Percentiles rank a stretch among this genome's conserved stretches.
Conservation (phyloP, 148 eudicot genomes). For the Arbutus unedo region DNA sequence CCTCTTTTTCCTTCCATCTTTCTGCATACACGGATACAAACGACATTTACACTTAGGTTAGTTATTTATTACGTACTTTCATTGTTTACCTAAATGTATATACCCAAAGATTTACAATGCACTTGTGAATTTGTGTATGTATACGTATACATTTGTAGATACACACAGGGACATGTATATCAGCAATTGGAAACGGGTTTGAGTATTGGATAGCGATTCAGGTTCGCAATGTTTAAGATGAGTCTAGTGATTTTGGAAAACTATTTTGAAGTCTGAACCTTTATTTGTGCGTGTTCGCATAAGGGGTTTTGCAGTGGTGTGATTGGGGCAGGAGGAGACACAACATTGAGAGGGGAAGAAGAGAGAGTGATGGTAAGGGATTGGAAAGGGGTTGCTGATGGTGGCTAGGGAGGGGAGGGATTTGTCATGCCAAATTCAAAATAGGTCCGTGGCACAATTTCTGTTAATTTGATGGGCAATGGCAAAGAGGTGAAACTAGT, state of each 20-base stretch:
- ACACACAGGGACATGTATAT: background rate
- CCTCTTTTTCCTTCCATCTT: background rate
- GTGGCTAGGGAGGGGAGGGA: background rate
- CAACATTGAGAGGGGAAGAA: background rate
- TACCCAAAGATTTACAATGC: background rate
- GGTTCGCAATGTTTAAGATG: background rate
- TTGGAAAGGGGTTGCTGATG: background rate
- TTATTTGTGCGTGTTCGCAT: background rate
- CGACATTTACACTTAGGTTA: background rate
- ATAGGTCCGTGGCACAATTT: background rate
- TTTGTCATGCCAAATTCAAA: background rate
- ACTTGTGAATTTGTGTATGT: background rate
- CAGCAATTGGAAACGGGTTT: background rate
- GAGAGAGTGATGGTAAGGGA: background rate
- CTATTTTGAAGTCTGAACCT: background rate
- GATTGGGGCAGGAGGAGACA: background rate
- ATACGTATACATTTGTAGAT: background rate
- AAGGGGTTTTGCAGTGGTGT: background rate
- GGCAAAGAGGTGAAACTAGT: background rate
- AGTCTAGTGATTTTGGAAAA: conserved; percentile 1
- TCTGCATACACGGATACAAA: background rate
- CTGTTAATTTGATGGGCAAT: background rate
- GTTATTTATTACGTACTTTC: background rate
- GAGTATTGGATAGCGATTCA: background rate
- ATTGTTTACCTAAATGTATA: background rate